Percentiles rank a stretch among this genome's conserved stretches.
phyloP scores from a whole-genome alignment of 2,329 filamentous ascomycete species.

The Colletotrichum cereale region DNA sequence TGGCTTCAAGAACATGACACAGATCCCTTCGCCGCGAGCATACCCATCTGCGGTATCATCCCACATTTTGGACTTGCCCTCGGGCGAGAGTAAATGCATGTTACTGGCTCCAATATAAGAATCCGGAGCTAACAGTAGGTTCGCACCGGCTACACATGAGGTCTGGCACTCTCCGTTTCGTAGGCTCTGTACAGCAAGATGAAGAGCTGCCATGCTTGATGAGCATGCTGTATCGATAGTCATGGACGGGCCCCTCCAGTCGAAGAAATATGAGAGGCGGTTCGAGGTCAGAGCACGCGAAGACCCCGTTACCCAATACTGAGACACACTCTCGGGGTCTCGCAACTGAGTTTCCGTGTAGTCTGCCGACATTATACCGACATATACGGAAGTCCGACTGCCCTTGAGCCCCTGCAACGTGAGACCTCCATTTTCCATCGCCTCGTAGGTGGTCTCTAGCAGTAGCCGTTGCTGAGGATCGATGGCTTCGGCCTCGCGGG shows the following conservation, averaged over 20 bases:
- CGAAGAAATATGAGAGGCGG: conserved; percentile 55
- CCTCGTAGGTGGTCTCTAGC: conserved; percentile 52
- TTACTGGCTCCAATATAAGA: too few species aligned
- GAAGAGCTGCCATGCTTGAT: conserved; percentile 54
- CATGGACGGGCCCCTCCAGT: conserved; percentile 53
- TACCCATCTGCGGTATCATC: conserved; percentile 63
- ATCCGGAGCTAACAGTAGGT: conserved; percentile 37
- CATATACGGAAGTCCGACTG: conserved; percentile 13
- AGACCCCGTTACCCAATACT: conserved; percentile 49
- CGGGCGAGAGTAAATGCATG: too few species aligned
- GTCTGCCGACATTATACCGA: conserved; percentile 44
- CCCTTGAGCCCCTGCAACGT: conserved; percentile 21
- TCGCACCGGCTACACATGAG: conserved; percentile 47
- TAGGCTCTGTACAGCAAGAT: conserved; percentile 53
- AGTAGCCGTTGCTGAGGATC: conserved; percentile 48
- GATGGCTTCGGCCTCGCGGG: conserved; percentile 47
- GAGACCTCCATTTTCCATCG: conserved; percentile 43
- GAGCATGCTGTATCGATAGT: conserved; percentile 61
- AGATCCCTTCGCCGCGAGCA: conserved; percentile 57
- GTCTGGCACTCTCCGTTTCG: conserved; percentile 46
- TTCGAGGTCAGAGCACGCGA: conserved; percentile 52
- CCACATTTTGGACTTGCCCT: conserved; percentile 48
- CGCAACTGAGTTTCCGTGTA: conserved; percentile 42
- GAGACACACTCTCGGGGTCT: conserved; percentile 44
- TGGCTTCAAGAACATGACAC: conserved; percentile 60